These are phyloP conservation scores for Hypoxylon sp. DNA, from an alignment of 2,329 filamentous ascomycete genomes.

Conservation along the genomic window DNA sequence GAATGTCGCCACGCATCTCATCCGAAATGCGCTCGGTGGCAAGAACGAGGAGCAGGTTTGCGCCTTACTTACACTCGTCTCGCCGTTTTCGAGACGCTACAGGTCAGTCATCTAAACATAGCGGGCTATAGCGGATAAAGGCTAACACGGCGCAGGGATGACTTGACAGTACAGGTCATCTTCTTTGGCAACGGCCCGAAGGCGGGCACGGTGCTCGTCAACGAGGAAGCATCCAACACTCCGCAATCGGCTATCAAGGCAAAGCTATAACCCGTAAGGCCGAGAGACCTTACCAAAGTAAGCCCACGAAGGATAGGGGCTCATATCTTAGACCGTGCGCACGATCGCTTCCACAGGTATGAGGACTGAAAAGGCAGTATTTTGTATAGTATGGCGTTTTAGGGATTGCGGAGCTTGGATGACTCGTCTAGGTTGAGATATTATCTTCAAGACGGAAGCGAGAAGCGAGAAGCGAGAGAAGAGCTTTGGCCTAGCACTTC, in stretches of 20 bases:
- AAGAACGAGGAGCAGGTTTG: slow-evolving; percentile 94
- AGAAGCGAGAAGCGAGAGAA: slow-evolving; percentile 4
- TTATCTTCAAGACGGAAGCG: neutral
- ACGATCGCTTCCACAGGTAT: neutral
- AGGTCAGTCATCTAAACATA: slow-evolving; percentile 63
- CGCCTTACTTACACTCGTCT: slow-evolving; percentile 87
- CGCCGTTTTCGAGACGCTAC: slow-evolving; percentile 90
- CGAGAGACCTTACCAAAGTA: slow-evolving; percentile 6
- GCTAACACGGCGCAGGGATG: slow-evolving; percentile 69
- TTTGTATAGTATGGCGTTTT: slow-evolving; percentile 25
- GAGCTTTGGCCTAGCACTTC: neutral
- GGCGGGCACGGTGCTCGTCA: slow-evolving; percentile 81
- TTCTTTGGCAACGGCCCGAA: slow-evolving; percentile 89
- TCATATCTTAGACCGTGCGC: neutral
- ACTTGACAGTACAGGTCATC: slow-evolving; percentile 96
- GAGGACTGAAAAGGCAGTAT: slow-evolving; percentile 9
- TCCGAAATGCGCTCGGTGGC: slow-evolving; percentile 92
- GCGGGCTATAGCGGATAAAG: neutral
- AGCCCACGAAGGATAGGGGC: neutral
- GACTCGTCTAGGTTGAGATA: neutral
- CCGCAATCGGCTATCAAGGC: slow-evolving; percentile 46
- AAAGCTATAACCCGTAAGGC: slow-evolving; percentile 41
- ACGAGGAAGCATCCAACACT: slow-evolving; percentile 82
- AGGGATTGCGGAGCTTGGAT: slow-evolving; percentile 13
- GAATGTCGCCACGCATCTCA: slow-evolving; percentile 94